These are phyloP conservation scores for Tympanopsis confertula DNA, from an alignment of 2,329 filamentous ascomycete genomes.

Conservation along the genomic window DNA sequence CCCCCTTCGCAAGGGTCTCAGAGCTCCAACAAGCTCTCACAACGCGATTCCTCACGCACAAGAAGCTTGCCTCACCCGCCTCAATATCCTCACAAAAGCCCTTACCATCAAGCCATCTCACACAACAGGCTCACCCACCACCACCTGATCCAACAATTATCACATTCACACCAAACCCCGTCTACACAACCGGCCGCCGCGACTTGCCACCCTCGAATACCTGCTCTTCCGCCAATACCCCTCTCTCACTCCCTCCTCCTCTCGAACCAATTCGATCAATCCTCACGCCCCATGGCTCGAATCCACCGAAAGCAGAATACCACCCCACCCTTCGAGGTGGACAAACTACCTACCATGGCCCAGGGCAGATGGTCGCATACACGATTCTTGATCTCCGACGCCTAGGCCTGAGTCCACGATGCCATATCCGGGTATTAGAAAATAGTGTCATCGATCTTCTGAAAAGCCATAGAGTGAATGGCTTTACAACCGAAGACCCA, in stretches of 20 bases:
- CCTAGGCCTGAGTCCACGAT: constrained; percentile 39
- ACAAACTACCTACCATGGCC: constrained; percentile 59
- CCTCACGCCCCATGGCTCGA: neutral
- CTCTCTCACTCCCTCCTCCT: constrained; percentile 3
- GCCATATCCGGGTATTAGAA: constrained; percentile 48
- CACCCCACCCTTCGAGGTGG: constrained; percentile 50
- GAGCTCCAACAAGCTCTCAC: constrained; percentile 1
- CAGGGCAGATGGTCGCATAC: constrained; percentile 55
- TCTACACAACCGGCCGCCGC: constrained; percentile 56
- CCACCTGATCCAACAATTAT: constrained; percentile 44
- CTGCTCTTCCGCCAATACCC: constrained; percentile 13
- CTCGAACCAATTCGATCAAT: neutral
- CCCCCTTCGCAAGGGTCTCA: constrained; percentile 2
- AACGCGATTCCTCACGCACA: neutral
- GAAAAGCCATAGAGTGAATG: constrained; percentile 33
- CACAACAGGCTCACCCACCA: too few relatives aligned
- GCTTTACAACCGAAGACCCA: constrained; percentile 44
- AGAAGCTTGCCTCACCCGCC: neutral
- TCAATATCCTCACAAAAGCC: neutral
- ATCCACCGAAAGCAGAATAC: constrained; percentile 35
- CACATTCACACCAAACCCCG: constrained; percentile 48
- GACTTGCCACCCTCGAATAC: constrained; percentile 30
- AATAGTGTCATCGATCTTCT: constrained; percentile 42
- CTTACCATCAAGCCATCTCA: neutral
- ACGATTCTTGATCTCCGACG: constrained; percentile 47